Conservation (phyloP, 495 filamentous ascomycete genomes). For the Podospora appendiculata region DNA sequence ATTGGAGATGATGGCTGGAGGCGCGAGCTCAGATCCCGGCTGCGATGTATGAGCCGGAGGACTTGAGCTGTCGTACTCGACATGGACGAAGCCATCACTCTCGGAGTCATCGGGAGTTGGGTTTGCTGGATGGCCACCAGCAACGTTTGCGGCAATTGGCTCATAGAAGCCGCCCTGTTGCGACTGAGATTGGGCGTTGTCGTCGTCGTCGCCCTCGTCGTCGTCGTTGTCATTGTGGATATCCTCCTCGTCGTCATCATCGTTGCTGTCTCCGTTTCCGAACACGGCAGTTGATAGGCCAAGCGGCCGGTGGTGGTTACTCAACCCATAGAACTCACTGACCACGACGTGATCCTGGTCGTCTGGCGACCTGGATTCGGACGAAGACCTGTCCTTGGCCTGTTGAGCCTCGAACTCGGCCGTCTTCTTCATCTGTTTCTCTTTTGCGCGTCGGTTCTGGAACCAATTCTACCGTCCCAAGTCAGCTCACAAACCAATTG, state of each 20-base stretch:
- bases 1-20: not conserved
- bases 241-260: conserved; percentile 13
- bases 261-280: conserved; percentile 16
- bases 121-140: not conserved
- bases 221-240: conserved; percentile 2
- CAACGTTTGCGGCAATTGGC: not conserved
- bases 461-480: conserved; percentile 68
- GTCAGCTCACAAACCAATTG: conserved; percentile 20
- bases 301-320: conserved; percentile 21
- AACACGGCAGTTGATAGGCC: conserved; percentile 31
- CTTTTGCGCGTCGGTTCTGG: conserved; percentile 79
- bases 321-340: conserved; percentile 23
- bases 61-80: conserved; percentile 6
- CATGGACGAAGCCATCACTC: conserved; percentile 9
- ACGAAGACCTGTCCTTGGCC: conserved; percentile 39
- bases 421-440: conserved; percentile 68
- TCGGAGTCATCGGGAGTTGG: conserved; percentile 13
- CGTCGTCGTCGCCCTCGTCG: conserved; percentile 5
- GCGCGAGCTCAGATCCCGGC: not conserved
- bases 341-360: conserved; percentile 18
- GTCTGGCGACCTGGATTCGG: conserved; percentile 28
- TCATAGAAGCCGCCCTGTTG: conserved; percentile 4
- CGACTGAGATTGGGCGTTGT: conserved; percentile 4
- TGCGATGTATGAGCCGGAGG: conserved; percentile 2
- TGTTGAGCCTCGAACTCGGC: conserved; percentile 56